Evolutionary conservation across 1,284 basidiomycete species (phyloP).

Genomic region (Vanrija sp.): DNA sequence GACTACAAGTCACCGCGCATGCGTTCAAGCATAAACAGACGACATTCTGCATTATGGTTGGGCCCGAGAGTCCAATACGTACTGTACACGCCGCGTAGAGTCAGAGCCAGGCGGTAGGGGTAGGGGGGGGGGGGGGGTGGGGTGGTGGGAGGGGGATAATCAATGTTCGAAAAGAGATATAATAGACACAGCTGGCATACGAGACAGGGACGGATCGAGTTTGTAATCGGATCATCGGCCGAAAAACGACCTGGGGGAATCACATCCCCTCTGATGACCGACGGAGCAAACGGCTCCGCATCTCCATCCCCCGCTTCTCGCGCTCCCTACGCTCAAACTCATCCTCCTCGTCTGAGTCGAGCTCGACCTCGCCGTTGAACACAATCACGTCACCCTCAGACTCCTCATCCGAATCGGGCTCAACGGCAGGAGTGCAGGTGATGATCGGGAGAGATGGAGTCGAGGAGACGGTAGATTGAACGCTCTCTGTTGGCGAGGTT

Average conservation of each 20-base stretch:
- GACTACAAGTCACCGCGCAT: too few species aligned
- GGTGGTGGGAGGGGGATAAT: neutral
- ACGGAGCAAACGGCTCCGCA: conserved; percentile 10
- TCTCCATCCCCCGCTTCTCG: conserved; percentile 27
- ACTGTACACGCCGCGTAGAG: too few species aligned
- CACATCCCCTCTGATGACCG: neutral
- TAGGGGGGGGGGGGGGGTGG: neutral
- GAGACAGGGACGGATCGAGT: neutral
- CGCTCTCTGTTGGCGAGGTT: conserved; percentile 24
- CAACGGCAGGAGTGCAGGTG: conserved; percentile 45
- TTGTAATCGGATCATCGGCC: neutral
- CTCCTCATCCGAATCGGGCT: conserved; percentile 43
- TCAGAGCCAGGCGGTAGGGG: too few species aligned
- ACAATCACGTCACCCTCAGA: conserved; percentile 23
- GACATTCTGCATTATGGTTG: too few species aligned
- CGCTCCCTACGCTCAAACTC: conserved; percentile 30
- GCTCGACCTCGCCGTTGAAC: conserved; percentile 16
- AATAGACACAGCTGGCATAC: neutral
- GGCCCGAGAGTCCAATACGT: too few species aligned
- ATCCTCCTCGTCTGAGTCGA: conserved; percentile 21
- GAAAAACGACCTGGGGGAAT: neutral
- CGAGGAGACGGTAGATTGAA: conserved; percentile 19
- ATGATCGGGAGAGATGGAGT: conserved; percentile 42
- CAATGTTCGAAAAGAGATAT: neutral
- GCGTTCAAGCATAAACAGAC: too few species aligned